A percentile compares a stretch with the other conserved stretches of the same genome.
Evolutionary conservation across 2,329 filamentous ascomycete genomes (phyloP).

Genomic region (Neofusicoccum parvum): DNA sequence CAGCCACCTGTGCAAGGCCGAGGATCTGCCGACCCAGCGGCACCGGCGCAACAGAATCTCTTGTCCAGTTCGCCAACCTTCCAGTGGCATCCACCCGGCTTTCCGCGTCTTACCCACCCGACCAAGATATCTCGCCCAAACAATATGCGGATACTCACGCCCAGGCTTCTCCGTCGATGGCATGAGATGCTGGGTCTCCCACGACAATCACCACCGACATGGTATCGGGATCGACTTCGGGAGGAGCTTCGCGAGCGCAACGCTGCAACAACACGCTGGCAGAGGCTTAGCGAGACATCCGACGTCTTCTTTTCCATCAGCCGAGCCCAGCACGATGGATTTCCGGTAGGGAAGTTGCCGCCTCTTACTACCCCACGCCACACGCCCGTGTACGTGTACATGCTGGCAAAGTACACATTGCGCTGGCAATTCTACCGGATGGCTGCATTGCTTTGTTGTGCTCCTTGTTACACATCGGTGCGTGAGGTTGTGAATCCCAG

Average conservation of each 20-base stretch:
- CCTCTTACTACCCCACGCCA: background rate
- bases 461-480: constrained; percentile 29
- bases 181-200: constrained; percentile 35
- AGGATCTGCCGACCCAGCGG: too few species aligned
- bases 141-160: too few species aligned
- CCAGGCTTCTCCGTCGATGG: constrained; percentile 11
- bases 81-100: too few species aligned
- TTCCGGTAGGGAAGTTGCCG: constrained; percentile 33
- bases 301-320: constrained; percentile 39
- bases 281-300: constrained; percentile 48
- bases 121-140: too few species aligned
- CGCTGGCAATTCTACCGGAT: constrained; percentile 47
- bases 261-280: constrained; percentile 31
- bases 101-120: too few species aligned
- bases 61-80: too few species aligned
- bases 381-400: constrained; percentile 43
- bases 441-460: constrained; percentile 37
- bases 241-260: constrained; percentile 45
- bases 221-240: constrained; percentile 44
- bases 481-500: constrained; percentile 50
- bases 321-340: too few species aligned
- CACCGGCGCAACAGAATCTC: too few species aligned
- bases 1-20: too few species aligned
- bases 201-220: constrained; percentile 37
- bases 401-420: constrained; percentile 48